These are phyloP conservation scores for Dryas integrifolia DNA, from an alignment of 331 rosid genomes.

Conservation along the genomic window DNA sequence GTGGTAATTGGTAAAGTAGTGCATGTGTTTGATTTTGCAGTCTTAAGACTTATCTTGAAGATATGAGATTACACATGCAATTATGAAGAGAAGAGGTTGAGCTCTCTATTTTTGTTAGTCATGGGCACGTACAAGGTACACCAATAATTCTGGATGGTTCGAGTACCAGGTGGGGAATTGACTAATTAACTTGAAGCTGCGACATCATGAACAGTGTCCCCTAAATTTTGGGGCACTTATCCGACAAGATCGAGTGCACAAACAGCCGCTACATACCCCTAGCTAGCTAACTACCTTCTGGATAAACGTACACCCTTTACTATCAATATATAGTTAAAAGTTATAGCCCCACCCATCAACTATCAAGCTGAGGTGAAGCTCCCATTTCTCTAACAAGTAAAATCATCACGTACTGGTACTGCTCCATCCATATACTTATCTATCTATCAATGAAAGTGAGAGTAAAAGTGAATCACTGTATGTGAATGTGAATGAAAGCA, in stretches of 20 bases:
- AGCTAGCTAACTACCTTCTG: background rate
- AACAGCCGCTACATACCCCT: constrained; percentile 17
- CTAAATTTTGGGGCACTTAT: constrained; percentile 45
- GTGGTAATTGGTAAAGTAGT: too few relatives aligned
- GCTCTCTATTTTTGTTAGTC: background rate
- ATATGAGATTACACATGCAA: constrained; percentile 3
- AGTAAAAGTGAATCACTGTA: background rate
- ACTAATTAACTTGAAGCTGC: constrained; percentile 1
- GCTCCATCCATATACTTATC: background rate
- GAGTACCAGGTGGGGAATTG: constrained; percentile 30
- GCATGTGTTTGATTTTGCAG: too few relatives aligned
- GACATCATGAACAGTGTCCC: constrained; percentile 44
- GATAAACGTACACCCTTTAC: constrained; percentile 13
- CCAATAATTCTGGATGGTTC: constrained; percentile 34
- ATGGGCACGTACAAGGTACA: background rate
- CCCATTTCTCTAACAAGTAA: constrained; percentile 24
- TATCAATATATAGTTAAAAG: too few relatives aligned
- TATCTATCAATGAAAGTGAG: constrained; percentile 20
- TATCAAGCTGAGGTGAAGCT: constrained; percentile 24
- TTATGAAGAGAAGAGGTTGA: background rate
- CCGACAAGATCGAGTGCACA: constrained; percentile 33
- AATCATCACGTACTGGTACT: constrained; percentile 18
- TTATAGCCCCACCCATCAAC: constrained; percentile 11
- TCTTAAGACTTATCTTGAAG: too few relatives aligned
- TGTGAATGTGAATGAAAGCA: background rate